Percentiles rank a stretch among this genome's conserved stretches.
Evolutionary conservation across 768 basidiomycete species (phyloP).

Genomic region (Hemileccinum impolitum): DNA sequence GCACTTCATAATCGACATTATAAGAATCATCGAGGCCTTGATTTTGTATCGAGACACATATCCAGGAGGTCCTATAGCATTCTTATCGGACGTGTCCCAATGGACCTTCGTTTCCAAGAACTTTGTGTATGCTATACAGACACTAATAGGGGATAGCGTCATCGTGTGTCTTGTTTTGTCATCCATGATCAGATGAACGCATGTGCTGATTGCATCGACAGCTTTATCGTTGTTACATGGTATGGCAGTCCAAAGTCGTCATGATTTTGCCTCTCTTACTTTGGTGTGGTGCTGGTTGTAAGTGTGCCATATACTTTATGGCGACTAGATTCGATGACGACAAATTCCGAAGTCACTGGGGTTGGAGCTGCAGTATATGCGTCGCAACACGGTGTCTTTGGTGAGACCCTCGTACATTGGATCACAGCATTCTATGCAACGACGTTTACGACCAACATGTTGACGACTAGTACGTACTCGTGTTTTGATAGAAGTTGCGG

Average conservation of each 20-base stretch:
- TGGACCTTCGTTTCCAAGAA: conserved; percentile 23
- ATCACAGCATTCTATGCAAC: conserved; percentile 32
- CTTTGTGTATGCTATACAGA: conserved; percentile 10
- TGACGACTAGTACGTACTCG: conserved; percentile 22
- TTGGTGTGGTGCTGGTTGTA: conserved; percentile 24
- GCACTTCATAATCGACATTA: conserved; percentile 16
- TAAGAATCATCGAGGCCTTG: conserved; percentile 18
- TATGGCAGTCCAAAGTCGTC: conserved; percentile 21
- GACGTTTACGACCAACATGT: conserved; percentile 31
- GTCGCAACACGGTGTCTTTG: conserved; percentile 20
- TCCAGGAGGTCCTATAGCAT: conserved; percentile 21
- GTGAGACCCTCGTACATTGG: conserved; percentile 22
- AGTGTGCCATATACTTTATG: background rate
- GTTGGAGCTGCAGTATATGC: conserved; percentile 3
- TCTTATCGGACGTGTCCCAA: conserved; percentile 19
- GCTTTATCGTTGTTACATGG: conserved; percentile 19
- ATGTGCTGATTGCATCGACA: background rate
- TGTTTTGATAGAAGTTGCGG: too few relatives aligned
- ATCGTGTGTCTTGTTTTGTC: conserved; percentile 9
- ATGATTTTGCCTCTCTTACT: conserved; percentile 21
- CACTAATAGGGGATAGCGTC: conserved; percentile 23
- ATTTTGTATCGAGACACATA: conserved; percentile 5
- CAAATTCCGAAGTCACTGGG: background rate
- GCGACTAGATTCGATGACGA: background rate
- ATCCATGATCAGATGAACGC: background rate